Conservation (phyloP, 2,329 filamentous ascomycete genomes). For the Chalaropsis ovoidea region DNA sequence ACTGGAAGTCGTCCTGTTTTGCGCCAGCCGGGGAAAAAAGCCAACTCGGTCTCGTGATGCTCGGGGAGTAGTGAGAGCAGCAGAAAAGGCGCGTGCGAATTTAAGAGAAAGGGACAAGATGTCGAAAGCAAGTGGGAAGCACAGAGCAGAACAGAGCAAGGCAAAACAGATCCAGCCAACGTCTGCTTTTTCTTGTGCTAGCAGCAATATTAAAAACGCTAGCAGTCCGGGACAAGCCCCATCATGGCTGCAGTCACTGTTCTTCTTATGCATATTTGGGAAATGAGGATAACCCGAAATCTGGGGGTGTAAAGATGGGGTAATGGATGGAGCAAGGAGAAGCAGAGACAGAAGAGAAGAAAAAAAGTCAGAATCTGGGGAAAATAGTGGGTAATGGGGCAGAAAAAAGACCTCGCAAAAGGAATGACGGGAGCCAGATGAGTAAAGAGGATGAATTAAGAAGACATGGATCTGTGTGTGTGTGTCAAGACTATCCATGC, state of each 20-base stretch:
- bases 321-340: constrained; percentile 12
- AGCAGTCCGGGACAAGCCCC: not conserved
- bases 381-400: constrained; percentile 38
- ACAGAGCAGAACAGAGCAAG: not conserved
- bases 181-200: not conserved
- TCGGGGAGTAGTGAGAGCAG: no score
- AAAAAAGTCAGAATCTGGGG: constrained; percentile 46
- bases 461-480: constrained; percentile 7
- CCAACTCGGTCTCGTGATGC: no score
- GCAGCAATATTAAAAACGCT: not conserved
- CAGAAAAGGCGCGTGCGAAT: not conserved
- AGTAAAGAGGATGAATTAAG: constrained; percentile 16
- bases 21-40: no score
- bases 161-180: not conserved
- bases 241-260: constrained; percentile 6
- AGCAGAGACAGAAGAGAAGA: constrained; percentile 37
- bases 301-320: constrained; percentile 13
- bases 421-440: not conserved
- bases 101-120: not conserved
- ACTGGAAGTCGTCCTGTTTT: no score
- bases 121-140: no score
- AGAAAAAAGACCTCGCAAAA: constrained; percentile 2
- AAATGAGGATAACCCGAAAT: constrained; percentile 11
- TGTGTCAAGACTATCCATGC: not conserved
- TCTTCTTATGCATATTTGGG: constrained; percentile 25